Percentiles rank a stretch among this genome's conserved stretches.
Evolutionary conservation across 768 basidiomycete genomes (phyloP).

Genomic region (Suillus clintonianus): DNA sequence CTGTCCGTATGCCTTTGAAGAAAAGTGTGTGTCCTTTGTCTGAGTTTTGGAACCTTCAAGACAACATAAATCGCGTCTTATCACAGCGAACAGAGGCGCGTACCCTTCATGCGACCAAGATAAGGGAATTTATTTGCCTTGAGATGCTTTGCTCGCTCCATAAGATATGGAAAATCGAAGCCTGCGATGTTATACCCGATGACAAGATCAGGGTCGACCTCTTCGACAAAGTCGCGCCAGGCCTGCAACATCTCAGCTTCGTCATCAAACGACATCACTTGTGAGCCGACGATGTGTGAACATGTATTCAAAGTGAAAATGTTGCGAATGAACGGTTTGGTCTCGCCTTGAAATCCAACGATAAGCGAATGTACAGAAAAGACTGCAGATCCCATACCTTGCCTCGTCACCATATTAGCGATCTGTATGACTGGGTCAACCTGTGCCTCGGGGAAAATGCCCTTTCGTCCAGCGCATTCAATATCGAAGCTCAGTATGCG

Average conservation of each 20-base stretch:
- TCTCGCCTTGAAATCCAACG: slow-evolving; percentile 61
- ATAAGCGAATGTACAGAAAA: neutral
- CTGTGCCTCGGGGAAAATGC: slow-evolving; percentile 92
- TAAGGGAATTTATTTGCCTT: slow-evolving; percentile 68
- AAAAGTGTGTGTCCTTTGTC: slow-evolving; percentile 94
- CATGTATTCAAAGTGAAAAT: slow-evolving; percentile 95
- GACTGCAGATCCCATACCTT: slow-evolving; percentile 57
- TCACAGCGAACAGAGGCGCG: slow-evolving; percentile 8
- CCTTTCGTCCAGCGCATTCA: slow-evolving; percentile 97
- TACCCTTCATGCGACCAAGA: slow-evolving; percentile 78
- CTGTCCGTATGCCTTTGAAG: slow-evolving; percentile 95
- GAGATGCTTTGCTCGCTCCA: slow-evolving; percentile 87
- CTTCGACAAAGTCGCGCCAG: slow-evolving; percentile 90
- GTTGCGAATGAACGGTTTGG: slow-evolving; percentile 92
- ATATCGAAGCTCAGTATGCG: slow-evolving; percentile 98
- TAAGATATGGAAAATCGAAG: slow-evolving; percentile 96
- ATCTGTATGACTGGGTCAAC: slow-evolving; percentile 97
- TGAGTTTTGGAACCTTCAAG: slow-evolving; percentile 69
- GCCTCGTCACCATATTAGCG: slow-evolving; percentile 97
- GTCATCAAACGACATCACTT: slow-evolving; percentile 81
- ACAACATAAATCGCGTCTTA: slow-evolving; percentile 8
- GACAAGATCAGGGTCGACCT: slow-evolving; percentile 92
- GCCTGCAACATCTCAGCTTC: slow-evolving; percentile 72
- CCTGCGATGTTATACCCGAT: slow-evolving; percentile 94
- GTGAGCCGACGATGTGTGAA: slow-evolving; percentile 95